Base-by-base conservation (phyloP, 495 filamentous ascomycete genomes). In the Cercophora samala region DNA sequence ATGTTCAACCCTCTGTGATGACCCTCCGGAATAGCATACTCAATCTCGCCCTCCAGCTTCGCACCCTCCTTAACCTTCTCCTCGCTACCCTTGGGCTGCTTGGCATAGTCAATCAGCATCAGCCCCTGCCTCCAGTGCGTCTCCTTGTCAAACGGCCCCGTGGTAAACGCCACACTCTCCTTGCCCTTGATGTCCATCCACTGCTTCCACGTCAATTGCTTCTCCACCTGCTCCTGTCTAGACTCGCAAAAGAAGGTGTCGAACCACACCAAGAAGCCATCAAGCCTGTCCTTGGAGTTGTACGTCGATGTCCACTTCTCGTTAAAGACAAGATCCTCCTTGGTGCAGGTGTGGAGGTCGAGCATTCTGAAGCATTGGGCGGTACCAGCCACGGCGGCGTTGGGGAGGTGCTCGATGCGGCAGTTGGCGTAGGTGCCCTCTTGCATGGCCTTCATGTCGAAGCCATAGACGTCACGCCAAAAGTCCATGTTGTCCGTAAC, bases 381-480 rank as follows among this genome's bases (percentile, higher is more conserved):
- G n/a, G 87, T 85, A 70, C 95, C 93, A 66, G 91, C 93, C 66
- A 97, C 87, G 63, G 93, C 84, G 52, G 86, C 86, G 75, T 79
- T 89, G 77, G 93, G 91, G 54, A 93, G 88, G 25, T 88, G 92
- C 70, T 93, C 88, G 61, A 97, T 91, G 25, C 96, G 87, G 6
- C 88, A 89, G 72, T 97, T 93, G 60, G 89, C 90, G 73, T 95
- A 86, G 66, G 93, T 93, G 61, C 88, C 91, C 65, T 86, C 79
- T 78, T 92, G 90, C 85, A 99, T 91, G 22, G 93, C 92, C 67
- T 87, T 88, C 83, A 95, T 97, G 81, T 99, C 88, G 78, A 99
- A 99, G 64, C 95, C 95, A 78, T 97, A 99, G 15, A 99, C 93
- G 69, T 97, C 96, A 75, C 96, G 91, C 95, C 95, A 99, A 84